phyloP scores from a whole-genome alignment of 257 asterid species.

The Solanum okadae region DNA sequence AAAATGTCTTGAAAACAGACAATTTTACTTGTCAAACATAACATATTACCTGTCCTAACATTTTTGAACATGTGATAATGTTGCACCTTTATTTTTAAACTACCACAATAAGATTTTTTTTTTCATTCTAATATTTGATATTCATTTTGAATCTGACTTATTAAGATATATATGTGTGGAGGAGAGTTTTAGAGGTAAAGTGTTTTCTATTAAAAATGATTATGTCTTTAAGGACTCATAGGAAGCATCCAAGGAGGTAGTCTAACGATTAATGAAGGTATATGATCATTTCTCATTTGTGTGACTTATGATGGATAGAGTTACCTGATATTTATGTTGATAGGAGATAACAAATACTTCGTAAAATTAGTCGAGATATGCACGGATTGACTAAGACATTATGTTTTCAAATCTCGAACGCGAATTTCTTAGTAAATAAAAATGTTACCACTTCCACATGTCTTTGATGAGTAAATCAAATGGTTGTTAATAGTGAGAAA shows the following conservation, averaged over 20 bases:
- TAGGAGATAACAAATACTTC: no score
- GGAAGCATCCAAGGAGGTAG: no score
- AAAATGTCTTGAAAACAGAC: background rate
- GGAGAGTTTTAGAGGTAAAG: background rate
- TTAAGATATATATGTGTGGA: accelerated
- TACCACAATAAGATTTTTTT: background rate
- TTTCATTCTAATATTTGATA: no score
- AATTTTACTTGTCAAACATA: background rate
- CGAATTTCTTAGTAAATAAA: background rate
- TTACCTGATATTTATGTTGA: no score
- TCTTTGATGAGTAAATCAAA: background rate
- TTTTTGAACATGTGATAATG: background rate
- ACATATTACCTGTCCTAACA: background rate
- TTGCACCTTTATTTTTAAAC: background rate
- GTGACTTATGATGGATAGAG: background rate
- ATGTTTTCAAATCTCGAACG: accelerated
- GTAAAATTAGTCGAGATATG: background rate
- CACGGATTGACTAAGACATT: background rate
- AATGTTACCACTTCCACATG: background rate
- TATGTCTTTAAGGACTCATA: background rate
- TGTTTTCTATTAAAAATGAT: background rate
- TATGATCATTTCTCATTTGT: background rate
- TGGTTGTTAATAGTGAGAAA: background rate
- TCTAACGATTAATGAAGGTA: background rate
- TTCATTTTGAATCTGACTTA: no score